A percentile compares a stretch with the other conserved stretches of the same genome.
These are phyloP conservation scores for Strobilomyces echinocephalus DNA, from an alignment of 768 basidiomycete genomes.

Conservation along the genomic window DNA sequence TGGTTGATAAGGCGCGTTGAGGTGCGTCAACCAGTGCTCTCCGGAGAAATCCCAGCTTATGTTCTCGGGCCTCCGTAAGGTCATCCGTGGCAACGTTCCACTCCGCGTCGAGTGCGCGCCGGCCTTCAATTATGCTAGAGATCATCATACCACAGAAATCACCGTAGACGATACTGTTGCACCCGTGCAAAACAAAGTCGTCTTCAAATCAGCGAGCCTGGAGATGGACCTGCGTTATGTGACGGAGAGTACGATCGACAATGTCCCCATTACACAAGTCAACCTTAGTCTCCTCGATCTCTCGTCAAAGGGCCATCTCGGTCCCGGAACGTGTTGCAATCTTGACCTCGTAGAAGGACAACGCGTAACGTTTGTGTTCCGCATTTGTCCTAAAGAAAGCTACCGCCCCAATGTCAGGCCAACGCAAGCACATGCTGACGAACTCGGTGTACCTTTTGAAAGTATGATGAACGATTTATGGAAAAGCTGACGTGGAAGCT, in stretches of 20 bases:
- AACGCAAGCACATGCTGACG: slow-evolving; percentile 39
- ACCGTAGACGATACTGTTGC: slow-evolving; percentile 45
- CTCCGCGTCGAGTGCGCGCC: slow-evolving; percentile 88
- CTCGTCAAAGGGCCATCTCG: slow-evolving; percentile 68
- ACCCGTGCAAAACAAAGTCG: slow-evolving; percentile 47
- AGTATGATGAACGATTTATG: slow-evolving; percentile 25
- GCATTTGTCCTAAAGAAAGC: slow-evolving; percentile 53
- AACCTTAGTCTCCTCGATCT: slow-evolving; percentile 60
- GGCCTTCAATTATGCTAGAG: slow-evolving; percentile 92
- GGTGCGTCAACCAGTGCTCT: slow-evolving; percentile 27
- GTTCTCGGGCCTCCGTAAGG: slow-evolving; percentile 33
- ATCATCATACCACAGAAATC: slow-evolving; percentile 61
- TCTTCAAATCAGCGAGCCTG: slow-evolving; percentile 57
- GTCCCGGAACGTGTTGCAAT: slow-evolving; percentile 53
- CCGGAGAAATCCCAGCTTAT: neutral
- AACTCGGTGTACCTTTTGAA: slow-evolving; percentile 43
- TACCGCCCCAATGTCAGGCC: slow-evolving; percentile 13
- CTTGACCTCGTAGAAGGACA: slow-evolving; percentile 79
- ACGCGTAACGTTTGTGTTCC: slow-evolving; percentile 80
- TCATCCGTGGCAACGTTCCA: slow-evolving; percentile 78
- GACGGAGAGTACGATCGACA: slow-evolving; percentile 50
- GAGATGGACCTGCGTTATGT: slow-evolving; percentile 77
- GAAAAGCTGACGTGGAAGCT: neutral
- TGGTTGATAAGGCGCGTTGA: slow-evolving; percentile 86
- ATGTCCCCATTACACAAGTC: slow-evolving; percentile 48